Percentiles rank a stretch among this genome's conserved stretches.
Evolutionary conservation across 2,329 filamentous ascomycete species (phyloP).

Genomic region (Apiospora arundinis): DNA sequence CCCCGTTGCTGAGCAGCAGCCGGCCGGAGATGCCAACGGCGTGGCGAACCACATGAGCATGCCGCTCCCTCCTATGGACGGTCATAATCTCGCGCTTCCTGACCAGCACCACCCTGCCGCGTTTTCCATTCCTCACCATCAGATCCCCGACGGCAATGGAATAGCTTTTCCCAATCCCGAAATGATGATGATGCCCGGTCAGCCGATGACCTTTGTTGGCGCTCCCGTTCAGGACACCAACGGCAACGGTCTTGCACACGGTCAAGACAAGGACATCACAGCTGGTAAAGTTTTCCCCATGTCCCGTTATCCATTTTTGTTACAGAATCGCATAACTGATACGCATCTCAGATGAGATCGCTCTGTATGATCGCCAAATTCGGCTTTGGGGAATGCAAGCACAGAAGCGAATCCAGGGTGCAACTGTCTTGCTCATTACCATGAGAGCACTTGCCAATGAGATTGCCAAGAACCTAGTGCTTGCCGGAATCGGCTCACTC

Average conservation of each 20-base stretch:
- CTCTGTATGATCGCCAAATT: constrained; percentile 96
- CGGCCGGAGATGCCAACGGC: neutral
- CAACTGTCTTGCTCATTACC: constrained; percentile 88
- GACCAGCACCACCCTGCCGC: constrained; percentile 8
- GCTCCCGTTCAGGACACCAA: constrained; percentile 14
- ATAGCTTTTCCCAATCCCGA: constrained; percentile 22
- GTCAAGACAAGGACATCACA: constrained; percentile 22
- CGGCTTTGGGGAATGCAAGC: constrained; percentile 96
- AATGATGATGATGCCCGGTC: constrained; percentile 24
- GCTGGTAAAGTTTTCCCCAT: neutral
- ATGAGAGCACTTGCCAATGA: constrained; percentile 90
- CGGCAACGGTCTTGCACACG: constrained; percentile 12
- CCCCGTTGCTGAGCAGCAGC: neutral
- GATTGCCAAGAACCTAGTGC: constrained; percentile 95
- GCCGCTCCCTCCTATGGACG: constrained; percentile 20
- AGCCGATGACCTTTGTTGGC: constrained; percentile 19
- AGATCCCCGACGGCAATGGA: constrained; percentile 21
- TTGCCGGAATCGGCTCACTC: constrained; percentile 89
- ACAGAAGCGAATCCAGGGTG: constrained; percentile 88
- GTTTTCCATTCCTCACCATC: constrained; percentile 18
- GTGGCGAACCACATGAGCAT: constrained; percentile 14
- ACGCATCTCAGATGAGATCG: constrained; percentile 80
- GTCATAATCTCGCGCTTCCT: constrained; percentile 21
- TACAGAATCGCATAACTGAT: constrained; percentile 28
- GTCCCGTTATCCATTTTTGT: neutral